A percentile compares a stretch with the other conserved stretches of the same genome.
phyloP scores from a whole-genome alignment of 106 monocot species.

The Gastrodia elata region DNA sequence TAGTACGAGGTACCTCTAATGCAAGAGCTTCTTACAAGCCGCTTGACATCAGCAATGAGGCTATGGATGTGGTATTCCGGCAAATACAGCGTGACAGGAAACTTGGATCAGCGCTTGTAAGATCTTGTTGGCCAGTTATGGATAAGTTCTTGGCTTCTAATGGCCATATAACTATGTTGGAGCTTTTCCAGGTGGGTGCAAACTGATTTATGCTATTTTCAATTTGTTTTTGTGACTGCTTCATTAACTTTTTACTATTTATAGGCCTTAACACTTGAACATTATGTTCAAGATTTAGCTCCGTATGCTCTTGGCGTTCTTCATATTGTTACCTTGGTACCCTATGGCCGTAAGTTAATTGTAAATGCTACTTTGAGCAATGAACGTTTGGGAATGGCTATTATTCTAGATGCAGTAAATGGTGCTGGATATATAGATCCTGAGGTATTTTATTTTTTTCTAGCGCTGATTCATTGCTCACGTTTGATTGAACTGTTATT shows the following conservation, averaged over 20 bases:
- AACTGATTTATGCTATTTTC: background rate
- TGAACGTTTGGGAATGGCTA: conserved; percentile 85
- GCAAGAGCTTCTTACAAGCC: conserved; percentile 82
- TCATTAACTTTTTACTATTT: conserved; percentile 3
- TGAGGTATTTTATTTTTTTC: conserved; percentile 40
- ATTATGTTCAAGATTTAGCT: conserved; percentile 92
- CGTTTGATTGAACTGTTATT: background rate
- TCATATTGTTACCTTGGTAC: conserved; percentile 83
- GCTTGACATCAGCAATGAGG: conserved; percentile 91
- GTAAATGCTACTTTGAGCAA: conserved; percentile 84
- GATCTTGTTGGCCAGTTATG: conserved; percentile 78
- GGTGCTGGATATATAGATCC: conserved; percentile 65
- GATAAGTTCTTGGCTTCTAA: conserved; percentile 78
- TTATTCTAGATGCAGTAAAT: conserved; percentile 82
- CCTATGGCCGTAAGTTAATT: conserved; percentile 63
- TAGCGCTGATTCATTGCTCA: background rate
- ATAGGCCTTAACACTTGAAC: conserved; percentile 75
- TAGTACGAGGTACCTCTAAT: conserved; percentile 49
- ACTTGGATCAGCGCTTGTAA: conserved; percentile 78
- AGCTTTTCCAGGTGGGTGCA: conserved; percentile 68
- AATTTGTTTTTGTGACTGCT: background rate
- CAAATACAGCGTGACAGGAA: conserved; percentile 95
- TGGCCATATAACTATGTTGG: conserved; percentile 83
- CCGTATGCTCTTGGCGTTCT: conserved; percentile 91
- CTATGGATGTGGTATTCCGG: conserved; percentile 77